Evolutionary conservation across 257 asterid species (phyloP), one percentile per base, ranked within the genome.

Genomic region (Ilex asprella): DNA sequence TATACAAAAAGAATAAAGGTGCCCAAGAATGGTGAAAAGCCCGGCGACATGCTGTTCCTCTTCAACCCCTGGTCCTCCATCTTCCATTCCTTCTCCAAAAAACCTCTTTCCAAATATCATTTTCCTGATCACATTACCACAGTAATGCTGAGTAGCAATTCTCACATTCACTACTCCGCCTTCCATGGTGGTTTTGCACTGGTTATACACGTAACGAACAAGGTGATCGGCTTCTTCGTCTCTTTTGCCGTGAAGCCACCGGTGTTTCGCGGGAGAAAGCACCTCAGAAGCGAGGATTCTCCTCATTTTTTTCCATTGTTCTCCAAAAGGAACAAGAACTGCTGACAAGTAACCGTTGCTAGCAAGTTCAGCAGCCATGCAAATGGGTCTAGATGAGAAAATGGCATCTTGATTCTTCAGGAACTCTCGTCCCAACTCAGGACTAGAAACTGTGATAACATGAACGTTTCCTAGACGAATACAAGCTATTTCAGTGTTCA

Each of bases 221-320:
- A 76, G 67, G 39, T 65, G 64, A 31, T 76, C 73, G 2, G 71
- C 78, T 57, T 56, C 76, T 35, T 69, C 70, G 21, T 7, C 27
- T 13, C 81, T 52, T 31, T 66, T 75, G 1, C n/a, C 31, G 1
- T 56, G 70, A 5, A 68, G 67, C 65, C 69, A 39, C 1, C 14
- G 35, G 41, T 67, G 73, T 54, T 15, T 30, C 3, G 69, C 55
- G 0, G 60, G 41, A 0, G 84, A 72, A 12, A 78, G 69, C 30
- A 75, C 61, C 14, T 69, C 29, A 1, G 64, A 58, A 30, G 56
- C 51, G 12, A 79, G 10, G 32, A 69, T 27, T 56, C 47, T 56
- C 47, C 58, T 69, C 85, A 79, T 70, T 53, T 73, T 76, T 66
- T 50, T 70, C 71, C 76, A 73, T 0, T 67, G 79, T 2, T 67